These are phyloP conservation scores for Backusella luteola DNA, from an alignment of 192 early-diverging fungal genomes.

Conservation along the genomic window DNA sequence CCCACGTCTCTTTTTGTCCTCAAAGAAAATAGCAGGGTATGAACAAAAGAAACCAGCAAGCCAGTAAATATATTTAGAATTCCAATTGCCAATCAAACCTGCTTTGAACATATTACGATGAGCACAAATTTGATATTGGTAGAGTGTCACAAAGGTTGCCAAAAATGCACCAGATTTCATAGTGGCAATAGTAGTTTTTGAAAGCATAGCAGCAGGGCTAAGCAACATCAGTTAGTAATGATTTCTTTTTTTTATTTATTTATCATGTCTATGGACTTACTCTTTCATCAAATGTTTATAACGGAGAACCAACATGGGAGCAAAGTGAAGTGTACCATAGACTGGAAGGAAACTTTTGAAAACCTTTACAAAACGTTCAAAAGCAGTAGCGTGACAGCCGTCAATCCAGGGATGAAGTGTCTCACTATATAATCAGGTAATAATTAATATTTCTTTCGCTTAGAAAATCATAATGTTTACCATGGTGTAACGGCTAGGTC, in stretches of 20 bases:
- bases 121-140: constrained; percentile 65
- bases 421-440: constrained; percentile 28
- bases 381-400: constrained; percentile 41
- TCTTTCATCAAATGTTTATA: constrained; percentile 51
- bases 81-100: constrained; percentile 31
- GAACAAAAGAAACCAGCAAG: constrained; percentile 56
- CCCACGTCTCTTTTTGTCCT: constrained; percentile 62
- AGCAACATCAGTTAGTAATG: background rate
- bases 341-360: constrained; percentile 56
- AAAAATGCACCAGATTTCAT: constrained; percentile 65
- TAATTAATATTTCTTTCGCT: background rate
- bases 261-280: constrained; percentile 38
- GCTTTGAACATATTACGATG: constrained; percentile 57
- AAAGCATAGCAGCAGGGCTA: constrained; percentile 51
- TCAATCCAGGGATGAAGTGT: constrained; percentile 54
- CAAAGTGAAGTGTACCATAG: constrained; percentile 73
- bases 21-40: constrained; percentile 62
- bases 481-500: constrained; percentile 57
- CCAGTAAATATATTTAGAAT: constrained; percentile 66
- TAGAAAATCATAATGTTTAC: constrained; percentile 18
- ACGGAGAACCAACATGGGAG: constrained; percentile 68
- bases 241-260: too few relatives aligned
- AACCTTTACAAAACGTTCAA: constrained; percentile 51
- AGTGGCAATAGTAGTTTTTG: constrained; percentile 50
- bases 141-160: constrained; percentile 60